These are phyloP conservation scores for Metschnikowia proteae DNA, from an alignment of 805 yeast genomes.

Conservation along the genomic window DNA sequence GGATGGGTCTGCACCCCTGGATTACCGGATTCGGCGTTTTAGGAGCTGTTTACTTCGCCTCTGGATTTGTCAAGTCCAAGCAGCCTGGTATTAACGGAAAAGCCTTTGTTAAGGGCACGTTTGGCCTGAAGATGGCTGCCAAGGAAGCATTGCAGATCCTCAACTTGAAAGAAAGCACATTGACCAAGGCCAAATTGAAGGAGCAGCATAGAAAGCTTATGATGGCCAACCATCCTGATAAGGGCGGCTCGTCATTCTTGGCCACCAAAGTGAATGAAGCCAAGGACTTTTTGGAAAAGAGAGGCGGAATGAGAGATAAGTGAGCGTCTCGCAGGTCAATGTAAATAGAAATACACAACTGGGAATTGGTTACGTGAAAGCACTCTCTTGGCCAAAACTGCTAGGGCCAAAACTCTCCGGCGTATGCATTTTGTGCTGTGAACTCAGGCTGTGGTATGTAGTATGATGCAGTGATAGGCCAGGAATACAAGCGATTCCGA, in stretches of 20 bases:
- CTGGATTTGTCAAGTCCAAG: slow-evolving; percentile 62
- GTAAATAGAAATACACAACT: slow-evolving; percentile 5
- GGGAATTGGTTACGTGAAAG: background rate
- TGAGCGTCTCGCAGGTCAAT: slow-evolving; percentile 9
- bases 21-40: slow-evolving; percentile 67
- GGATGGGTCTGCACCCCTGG: slow-evolving; percentile 75
- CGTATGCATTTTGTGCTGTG: too few relatives aligned
- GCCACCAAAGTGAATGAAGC: slow-evolving; percentile 95
- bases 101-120: slow-evolving; percentile 80
- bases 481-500: too few relatives aligned
- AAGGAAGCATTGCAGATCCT: slow-evolving; percentile 85
- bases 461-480: too few relatives aligned
- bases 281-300: slow-evolving; percentile 71
- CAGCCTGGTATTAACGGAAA: slow-evolving; percentile 67
- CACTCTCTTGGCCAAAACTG: background rate
- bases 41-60: slow-evolving; percentile 57
- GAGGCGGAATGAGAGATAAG: slow-evolving; percentile 49
- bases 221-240: slow-evolving; percentile 91
- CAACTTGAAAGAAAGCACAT: slow-evolving; percentile 63
- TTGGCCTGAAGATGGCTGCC: slow-evolving; percentile 85
- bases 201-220: slow-evolving; percentile 80
- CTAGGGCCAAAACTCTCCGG: too few relatives aligned
- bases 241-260: slow-evolving; percentile 85
- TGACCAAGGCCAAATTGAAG: slow-evolving; percentile 62
- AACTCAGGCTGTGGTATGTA: too few relatives aligned